These are phyloP conservation scores for Arthrobotrys conoides DNA, from an alignment of 2,329 filamentous ascomycete genomes.

Conservation along the genomic window DNA sequence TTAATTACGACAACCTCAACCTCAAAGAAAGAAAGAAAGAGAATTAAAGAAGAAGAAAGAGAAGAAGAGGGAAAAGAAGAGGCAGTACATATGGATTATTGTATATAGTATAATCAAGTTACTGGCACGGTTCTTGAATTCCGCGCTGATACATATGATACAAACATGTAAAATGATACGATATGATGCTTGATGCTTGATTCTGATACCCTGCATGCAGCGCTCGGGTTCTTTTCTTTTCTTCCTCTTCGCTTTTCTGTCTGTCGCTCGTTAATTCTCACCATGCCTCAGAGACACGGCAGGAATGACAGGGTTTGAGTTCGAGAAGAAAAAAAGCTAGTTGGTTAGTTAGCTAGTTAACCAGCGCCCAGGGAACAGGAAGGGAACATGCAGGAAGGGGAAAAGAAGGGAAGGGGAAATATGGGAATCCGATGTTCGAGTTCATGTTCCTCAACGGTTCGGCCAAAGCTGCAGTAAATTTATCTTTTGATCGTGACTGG, in stretches of 20 bases:
- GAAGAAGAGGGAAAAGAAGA: background rate
- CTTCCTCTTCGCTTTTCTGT: background rate
- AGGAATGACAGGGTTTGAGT: constrained; percentile 49
- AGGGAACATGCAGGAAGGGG: background rate
- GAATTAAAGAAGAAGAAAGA: background rate
- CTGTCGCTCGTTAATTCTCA: constrained; percentile 19
- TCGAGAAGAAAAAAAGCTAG: background rate
- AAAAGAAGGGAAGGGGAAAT: constrained; percentile 2
- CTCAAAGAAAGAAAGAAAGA: background rate
- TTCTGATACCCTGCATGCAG: constrained; percentile 13
- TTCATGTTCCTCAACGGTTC: background rate
- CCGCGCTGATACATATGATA: background rate
- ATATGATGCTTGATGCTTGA: constrained; percentile 6
- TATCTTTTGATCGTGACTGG: background rate
- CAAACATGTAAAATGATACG: background rate
- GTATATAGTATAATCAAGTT: too few relatives aligned
- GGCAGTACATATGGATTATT: background rate
- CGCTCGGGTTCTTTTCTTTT: constrained; percentile 20
- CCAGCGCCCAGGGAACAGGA: background rate
- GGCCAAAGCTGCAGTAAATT: constrained; percentile 15
- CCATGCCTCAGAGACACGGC: constrained; percentile 51
- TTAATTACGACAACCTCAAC: background rate
- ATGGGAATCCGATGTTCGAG: constrained; percentile 1
- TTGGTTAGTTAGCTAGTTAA: too few relatives aligned
- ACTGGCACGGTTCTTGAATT: constrained; percentile 2